Base-by-base conservation (phyloP, 495 filamentous ascomycete species). In the Talaromyces borbonicus region DNA sequence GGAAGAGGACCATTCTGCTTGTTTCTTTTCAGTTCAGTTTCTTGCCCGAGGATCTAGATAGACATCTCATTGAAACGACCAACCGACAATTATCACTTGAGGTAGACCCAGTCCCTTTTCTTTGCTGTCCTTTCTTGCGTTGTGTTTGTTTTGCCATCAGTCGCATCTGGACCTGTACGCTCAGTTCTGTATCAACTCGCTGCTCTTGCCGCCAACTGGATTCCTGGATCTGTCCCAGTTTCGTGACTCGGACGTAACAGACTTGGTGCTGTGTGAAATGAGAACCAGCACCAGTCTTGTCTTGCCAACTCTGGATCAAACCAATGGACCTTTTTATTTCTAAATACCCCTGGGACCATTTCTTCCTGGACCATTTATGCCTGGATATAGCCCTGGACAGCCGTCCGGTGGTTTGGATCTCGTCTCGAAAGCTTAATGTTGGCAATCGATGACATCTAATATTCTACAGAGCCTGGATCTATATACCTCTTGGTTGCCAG, bases 51-150 rank as follows among this genome's bases (percentile, higher is more conserved):
- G 23, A 47, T 51, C 26, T 44, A 48, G 48, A 51, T 49, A 59
- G 53, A 66, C 58, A 62, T 43, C 23, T 29, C 14, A 33, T 49
- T 20, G 43, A 22, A 26, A 23, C 46, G 39, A 49, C 36, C 22
- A 33, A 38, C 45, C 48, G 20, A 43, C n/a, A n/a, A n/a, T n/a
- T n/a, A n/a, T 37, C 29, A 57, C 59, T 65, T 61, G 61, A 72
- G 68, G 68, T 72, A 72, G 68, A 58, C 56, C 60, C 66, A 63
- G 52, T 56, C 54, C 59, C 60, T 50, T 63, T 65, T 61, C 54
- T 38, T 50, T 54, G 15, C 26, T 51, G 51, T 47, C 55, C 47
- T 52, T 49, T 26, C 35, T 36, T 37, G 43, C 52, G 43, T 15
- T 37, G 39, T 45, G 31, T 37, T 46, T 54, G 43, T 15, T 37